Percentiles rank a stretch among this genome's conserved stretches.
These are phyloP conservation scores for Chloropicon primus DNA, from an alignment of 139 green algal genomes.

Conservation along the genomic window DNA sequence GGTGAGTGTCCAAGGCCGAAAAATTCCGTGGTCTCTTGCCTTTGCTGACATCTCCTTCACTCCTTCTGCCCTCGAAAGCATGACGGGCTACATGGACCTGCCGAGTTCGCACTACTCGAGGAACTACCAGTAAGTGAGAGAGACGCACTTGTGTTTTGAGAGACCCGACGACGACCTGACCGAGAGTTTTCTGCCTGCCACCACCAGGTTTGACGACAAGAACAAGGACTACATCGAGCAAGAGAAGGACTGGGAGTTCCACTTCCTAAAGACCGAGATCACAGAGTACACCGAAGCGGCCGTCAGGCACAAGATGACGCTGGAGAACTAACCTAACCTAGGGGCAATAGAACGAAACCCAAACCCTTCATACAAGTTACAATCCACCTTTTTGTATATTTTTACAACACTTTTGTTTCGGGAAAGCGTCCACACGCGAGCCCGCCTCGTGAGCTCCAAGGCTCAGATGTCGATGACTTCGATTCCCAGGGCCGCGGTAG, in stretches of 20 bases:
- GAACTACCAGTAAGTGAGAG: not conserved
- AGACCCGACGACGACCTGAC: not conserved
- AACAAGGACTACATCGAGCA: not conserved
- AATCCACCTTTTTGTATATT: not conserved
- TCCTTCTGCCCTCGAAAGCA: not conserved
- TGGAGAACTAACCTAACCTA: not conserved
- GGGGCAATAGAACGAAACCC: too few species aligned
- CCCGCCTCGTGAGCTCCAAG: not conserved
- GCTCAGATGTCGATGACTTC: not conserved
- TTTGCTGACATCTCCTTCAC: not conserved
- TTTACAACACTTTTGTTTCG: not conserved
- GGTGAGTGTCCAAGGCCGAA: too few species aligned
- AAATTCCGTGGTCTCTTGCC: too few species aligned
- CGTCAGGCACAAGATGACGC: not conserved
- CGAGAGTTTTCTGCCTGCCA: not conserved
- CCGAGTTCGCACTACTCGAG: not conserved
- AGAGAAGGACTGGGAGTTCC: constrained; percentile 1
- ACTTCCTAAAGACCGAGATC: not conserved
- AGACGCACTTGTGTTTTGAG: too few species aligned
- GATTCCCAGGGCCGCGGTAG: not conserved
- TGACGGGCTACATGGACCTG: not conserved
- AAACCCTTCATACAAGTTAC: not conserved
- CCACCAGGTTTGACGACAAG: constrained; percentile 1
- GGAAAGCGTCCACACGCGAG: not conserved
- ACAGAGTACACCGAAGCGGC: not conserved